These are phyloP conservation scores for Xerocomus potaroensis DNA, from an alignment of 768 basidiomycete species.

Conservation along the genomic window DNA sequence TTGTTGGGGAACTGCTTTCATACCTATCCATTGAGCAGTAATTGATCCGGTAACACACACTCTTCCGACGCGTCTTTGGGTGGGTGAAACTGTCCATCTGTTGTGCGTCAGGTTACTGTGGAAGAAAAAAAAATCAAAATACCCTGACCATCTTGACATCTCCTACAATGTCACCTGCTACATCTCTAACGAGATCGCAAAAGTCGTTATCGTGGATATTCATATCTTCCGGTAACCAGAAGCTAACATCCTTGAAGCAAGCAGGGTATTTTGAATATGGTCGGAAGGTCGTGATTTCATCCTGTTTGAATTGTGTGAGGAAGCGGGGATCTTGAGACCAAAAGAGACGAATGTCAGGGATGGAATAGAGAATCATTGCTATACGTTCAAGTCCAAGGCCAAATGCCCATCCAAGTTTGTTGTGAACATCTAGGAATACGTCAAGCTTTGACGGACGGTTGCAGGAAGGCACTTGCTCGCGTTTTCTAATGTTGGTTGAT, in stretches of 20 bases:
- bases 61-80: slow-evolving; percentile 76
- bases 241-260: slow-evolving; percentile 92
- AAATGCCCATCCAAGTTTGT: slow-evolving; percentile 97
- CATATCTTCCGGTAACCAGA: slow-evolving; percentile 70
- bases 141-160: slow-evolving; percentile 74
- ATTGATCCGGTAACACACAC: slow-evolving; percentile 86
- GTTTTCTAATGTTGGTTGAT: slow-evolving; percentile 82
- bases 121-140: background rate
- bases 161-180: slow-evolving; percentile 89
- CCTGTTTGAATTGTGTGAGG: slow-evolving; percentile 76
- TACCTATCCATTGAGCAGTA: slow-evolving; percentile 97
- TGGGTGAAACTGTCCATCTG: slow-evolving; percentile 92
- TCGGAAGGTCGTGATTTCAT: slow-evolving; percentile 76
- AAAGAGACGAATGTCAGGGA: slow-evolving; percentile 97
- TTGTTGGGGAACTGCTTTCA: slow-evolving; percentile 6
- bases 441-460: slow-evolving; percentile 6
- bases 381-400: slow-evolving; percentile 96
- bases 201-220: slow-evolving; percentile 92
- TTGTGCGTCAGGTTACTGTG: slow-evolving; percentile 4
- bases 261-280: slow-evolving; percentile 92
- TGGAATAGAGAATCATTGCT: slow-evolving; percentile 95
- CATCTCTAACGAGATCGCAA: slow-evolving; percentile 90
- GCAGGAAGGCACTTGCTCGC: slow-evolving; percentile 56
- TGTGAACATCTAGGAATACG: slow-evolving; percentile 51
- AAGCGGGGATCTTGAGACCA: slow-evolving; percentile 92